Evolutionary conservation across 2,329 filamentous ascomycete species (phyloP).

Genomic region (Claviceps sp.): DNA sequence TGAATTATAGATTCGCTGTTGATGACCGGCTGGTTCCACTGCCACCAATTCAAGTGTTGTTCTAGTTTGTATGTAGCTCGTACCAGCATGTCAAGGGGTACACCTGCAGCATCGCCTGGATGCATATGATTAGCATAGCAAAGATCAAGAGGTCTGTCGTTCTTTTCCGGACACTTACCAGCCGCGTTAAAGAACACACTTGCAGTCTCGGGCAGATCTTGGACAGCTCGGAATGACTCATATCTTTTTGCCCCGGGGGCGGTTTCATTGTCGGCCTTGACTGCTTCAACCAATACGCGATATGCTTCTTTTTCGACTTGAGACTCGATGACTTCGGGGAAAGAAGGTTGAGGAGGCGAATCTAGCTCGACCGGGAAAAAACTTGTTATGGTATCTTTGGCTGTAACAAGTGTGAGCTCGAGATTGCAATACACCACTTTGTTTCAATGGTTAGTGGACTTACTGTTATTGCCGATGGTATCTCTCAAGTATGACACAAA

Average conservation of each 20-base stretch:
- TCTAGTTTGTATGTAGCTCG: constrained; percentile 27
- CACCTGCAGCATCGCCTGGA: constrained; percentile 18
- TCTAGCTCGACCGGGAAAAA: constrained; percentile 23
- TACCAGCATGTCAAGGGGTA: constrained; percentile 20
- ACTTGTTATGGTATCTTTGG: constrained; percentile 15
- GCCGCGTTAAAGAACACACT: constrained; percentile 19
- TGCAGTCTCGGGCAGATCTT: constrained; percentile 19
- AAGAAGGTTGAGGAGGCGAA: constrained; percentile 6
- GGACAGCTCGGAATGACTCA: constrained; percentile 17
- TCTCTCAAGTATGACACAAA: constrained; percentile 40
- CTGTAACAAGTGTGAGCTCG: constrained; percentile 7
- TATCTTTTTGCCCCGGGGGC: constrained; percentile 9
- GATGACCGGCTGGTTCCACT: constrained; percentile 8
- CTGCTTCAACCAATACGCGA: constrained; percentile 11
- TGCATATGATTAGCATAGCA: constrained; percentile 5
- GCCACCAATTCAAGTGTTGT: constrained; percentile 21
- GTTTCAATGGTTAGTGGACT: constrained; percentile 1
- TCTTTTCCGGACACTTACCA: constrained; percentile 13
- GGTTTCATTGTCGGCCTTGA: constrained; percentile 1
- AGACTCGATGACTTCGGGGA: constrained; percentile 13
- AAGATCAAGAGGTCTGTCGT: no score
- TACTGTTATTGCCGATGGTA: constrained; percentile 21
- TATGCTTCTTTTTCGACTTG: constrained; percentile 13
- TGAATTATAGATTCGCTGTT: no score
- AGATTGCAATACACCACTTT: background rate